Conservation (phyloP, 139 green algal species). For the Chlamydomonas eustigma region DNA sequence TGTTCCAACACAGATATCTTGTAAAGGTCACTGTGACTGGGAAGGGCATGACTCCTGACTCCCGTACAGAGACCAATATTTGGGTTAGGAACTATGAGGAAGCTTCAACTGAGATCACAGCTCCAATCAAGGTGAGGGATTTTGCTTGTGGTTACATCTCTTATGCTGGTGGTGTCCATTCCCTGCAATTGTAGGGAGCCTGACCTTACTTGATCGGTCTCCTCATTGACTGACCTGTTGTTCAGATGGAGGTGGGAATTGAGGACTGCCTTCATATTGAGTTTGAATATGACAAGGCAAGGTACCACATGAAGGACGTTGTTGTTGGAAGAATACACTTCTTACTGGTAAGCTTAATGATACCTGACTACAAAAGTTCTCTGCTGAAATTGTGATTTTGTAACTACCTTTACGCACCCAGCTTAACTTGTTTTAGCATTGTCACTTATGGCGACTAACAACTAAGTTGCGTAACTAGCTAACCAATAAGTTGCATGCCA, state of each 20-base stretch:
- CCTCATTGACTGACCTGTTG: not conserved
- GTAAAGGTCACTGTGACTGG: constrained; percentile 15
- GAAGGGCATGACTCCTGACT: constrained; percentile 8
- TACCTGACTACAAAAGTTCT: too few species aligned
- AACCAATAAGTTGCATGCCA: too few species aligned
- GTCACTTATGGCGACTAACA: too few species aligned
- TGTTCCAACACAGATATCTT: constrained; percentile 8
- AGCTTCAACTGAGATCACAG: not conserved
- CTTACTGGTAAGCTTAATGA: constrained; percentile 66
- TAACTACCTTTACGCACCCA: too few species aligned
- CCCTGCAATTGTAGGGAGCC: not conserved
- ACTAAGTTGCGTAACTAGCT: too few species aligned
- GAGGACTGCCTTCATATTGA: constrained; percentile 99
- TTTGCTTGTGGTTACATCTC: not conserved
- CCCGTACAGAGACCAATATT: not conserved
- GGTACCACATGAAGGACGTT: constrained; percentile 80
- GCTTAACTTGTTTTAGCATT: too few species aligned
- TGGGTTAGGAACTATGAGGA: constrained; percentile 17
- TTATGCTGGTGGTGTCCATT: not conserved
- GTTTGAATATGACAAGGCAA: constrained; percentile 94
- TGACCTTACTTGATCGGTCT: not conserved
- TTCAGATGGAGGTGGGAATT: constrained; percentile 98
- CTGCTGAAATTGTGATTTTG: too few species aligned
- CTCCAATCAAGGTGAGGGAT: constrained; percentile 13
- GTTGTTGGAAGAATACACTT: constrained; percentile 98